Conservation (phyloP, 306 rosid genomes). For the Acacia melanoxylon region DNA sequence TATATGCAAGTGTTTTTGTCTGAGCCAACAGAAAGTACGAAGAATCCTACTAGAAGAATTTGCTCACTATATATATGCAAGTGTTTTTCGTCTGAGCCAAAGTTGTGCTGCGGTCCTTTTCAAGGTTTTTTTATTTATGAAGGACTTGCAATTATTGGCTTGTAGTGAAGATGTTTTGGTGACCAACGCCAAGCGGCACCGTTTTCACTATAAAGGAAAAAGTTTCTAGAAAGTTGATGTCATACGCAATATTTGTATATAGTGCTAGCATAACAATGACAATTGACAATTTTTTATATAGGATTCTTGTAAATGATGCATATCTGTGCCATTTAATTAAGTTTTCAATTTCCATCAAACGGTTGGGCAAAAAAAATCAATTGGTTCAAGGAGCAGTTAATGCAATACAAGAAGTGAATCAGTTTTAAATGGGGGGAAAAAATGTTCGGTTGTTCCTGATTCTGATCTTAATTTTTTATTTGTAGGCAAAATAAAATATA, state of each 20-base stretch:
- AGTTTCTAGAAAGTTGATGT: slow-evolving; percentile 10
- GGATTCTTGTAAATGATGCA: neutral
- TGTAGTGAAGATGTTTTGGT: slow-evolving; percentile 30
- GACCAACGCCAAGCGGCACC: slow-evolving; percentile 21
- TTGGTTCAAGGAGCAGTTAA: neutral
- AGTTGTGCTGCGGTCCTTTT: slow-evolving; percentile 33
- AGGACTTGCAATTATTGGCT: slow-evolving; percentile 32
- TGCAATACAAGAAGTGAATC: neutral
- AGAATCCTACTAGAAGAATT: slow-evolving; percentile 12
- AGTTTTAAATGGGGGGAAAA: neutral
- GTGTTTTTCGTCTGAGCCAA: slow-evolving; percentile 16
- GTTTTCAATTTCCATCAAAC: neutral
- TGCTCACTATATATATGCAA: slow-evolving; percentile 4
- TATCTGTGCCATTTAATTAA: neutral
- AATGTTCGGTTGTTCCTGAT: too few relatives aligned
- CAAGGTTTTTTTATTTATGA: neutral
- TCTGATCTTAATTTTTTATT: neutral
- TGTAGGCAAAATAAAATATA: too few relatives aligned
- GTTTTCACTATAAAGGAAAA: neutral
- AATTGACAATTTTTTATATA: neutral
- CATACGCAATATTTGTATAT: slow-evolving; percentile 19
- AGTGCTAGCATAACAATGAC: neutral
- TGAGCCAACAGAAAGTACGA: neutral
- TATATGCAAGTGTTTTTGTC: too few relatives aligned
- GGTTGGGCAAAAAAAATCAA: neutral